Percentiles rank a stretch among this genome's conserved stretches.
These are phyloP conservation scores for Paracorniculantispora psalliotae DNA, from an alignment of 2,329 filamentous ascomycete genomes.

Conservation along the genomic window DNA sequence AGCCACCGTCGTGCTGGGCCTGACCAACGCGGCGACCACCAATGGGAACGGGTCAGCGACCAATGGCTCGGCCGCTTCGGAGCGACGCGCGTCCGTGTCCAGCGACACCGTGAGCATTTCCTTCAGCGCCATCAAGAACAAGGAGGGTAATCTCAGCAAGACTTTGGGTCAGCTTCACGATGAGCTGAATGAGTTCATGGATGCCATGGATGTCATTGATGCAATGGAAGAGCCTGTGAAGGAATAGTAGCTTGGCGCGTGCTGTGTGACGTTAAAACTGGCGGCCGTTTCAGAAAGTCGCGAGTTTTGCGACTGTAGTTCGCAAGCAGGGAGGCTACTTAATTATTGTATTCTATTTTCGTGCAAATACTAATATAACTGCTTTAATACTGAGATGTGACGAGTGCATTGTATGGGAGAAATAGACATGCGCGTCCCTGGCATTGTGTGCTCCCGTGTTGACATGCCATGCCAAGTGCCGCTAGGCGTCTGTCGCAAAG, in stretches of 20 bases:
- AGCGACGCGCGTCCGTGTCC: conserved; percentile 24
- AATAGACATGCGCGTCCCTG: no score
- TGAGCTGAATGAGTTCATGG: conserved; percentile 19
- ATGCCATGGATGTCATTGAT: conserved; percentile 14
- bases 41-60: conserved; percentile 12
- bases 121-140: conserved; percentile 17
- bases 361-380: not conserved
- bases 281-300: not conserved
- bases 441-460: no score
- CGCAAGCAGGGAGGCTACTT: not conserved
- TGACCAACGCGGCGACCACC: conserved; percentile 10
- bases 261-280: not conserved
- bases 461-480: no score
- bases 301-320: not conserved
- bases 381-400: not conserved
- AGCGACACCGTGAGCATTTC: conserved; percentile 24
- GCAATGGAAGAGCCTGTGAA: not conserved
- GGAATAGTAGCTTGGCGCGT: not conserved
- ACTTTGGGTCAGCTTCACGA: conserved; percentile 17
- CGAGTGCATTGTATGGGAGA: not conserved
- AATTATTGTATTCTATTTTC: not conserved
- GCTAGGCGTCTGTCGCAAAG: no score
- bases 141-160: conserved; percentile 19
- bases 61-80: conserved; percentile 5
- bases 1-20: conserved; percentile 27